phyloP scores from a whole-genome alignment of 768 basidiomycete species.

The Chalciporus chontae region DNA sequence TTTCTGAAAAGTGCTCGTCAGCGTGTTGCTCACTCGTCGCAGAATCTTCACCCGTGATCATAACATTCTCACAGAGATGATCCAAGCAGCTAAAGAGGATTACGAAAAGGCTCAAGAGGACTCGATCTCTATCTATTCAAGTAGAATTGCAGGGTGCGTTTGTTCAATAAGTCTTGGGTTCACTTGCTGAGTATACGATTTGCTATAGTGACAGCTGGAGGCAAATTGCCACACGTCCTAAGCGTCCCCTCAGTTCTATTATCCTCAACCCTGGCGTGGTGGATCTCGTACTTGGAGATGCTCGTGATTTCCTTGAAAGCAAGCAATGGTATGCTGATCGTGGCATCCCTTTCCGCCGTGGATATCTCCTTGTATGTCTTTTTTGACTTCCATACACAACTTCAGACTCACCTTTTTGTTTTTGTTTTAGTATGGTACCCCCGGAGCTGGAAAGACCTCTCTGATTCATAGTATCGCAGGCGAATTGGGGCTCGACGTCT shows the following conservation, averaged over 20 bases:
- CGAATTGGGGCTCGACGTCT: conserved; percentile 72
- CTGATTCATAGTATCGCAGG: conserved; percentile 75
- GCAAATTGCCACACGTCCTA: conserved; percentile 53
- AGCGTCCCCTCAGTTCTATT: conserved; percentile 64
- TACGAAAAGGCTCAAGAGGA: conserved; percentile 52
- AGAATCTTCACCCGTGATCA: conserved; percentile 47
- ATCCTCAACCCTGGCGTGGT: conserved; percentile 68
- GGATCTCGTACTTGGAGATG: conserved; percentile 63
- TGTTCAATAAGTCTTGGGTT: not conserved
- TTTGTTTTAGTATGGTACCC: conserved; percentile 62
- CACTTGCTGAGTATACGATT: not conserved
- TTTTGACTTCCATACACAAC: not conserved
- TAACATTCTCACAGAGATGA: conserved; percentile 44
- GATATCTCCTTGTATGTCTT: conserved; percentile 57
- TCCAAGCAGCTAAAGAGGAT: conserved; percentile 50
- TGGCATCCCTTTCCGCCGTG: conserved; percentile 79
- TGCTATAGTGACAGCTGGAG: conserved; percentile 44
- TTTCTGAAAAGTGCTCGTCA: not conserved
- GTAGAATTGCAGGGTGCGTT: conserved; percentile 38
- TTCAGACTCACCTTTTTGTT: not conserved
- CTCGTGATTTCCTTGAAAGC: conserved; percentile 63
- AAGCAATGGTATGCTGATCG: conserved; percentile 72
- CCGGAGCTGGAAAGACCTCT: conserved; percentile 77
- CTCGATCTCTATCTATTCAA: conserved; percentile 50
- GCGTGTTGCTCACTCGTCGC: not conserved